Conservation (phyloP, 2,329 filamentous ascomycete genomes). For the Zarea fungicola region DNA sequence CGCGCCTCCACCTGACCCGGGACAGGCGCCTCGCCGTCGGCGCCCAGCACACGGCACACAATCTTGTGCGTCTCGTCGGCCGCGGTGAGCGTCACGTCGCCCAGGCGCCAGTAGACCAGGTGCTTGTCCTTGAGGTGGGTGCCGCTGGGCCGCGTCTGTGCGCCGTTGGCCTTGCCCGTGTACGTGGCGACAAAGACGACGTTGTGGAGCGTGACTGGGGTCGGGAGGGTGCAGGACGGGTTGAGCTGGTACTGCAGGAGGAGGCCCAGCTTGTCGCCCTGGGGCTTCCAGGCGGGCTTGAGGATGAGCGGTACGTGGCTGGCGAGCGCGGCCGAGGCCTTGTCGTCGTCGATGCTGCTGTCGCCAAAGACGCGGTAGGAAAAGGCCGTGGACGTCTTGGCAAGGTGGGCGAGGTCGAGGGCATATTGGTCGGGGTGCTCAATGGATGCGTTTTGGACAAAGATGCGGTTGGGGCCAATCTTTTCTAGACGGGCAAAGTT, state of each 20-base stretch:
- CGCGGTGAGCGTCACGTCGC: constrained; percentile 63
- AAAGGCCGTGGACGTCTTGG: constrained; percentile 75
- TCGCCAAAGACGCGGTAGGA: constrained; percentile 85
- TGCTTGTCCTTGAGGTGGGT: constrained; percentile 73
- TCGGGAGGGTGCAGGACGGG: constrained; percentile 50
- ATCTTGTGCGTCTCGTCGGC: constrained; percentile 67
- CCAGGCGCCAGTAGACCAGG: constrained; percentile 74
- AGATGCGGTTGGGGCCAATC: constrained; percentile 88
- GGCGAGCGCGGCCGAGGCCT: constrained; percentile 34
- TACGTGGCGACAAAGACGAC: constrained; percentile 69
- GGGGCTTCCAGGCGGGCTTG: constrained; percentile 74
- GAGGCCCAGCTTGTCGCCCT: constrained; percentile 79
- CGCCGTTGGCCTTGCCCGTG: constrained; percentile 61
- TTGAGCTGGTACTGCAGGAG: constrained; percentile 83
- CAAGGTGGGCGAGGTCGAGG: constrained; percentile 66
- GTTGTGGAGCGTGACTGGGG: constrained; percentile 55
- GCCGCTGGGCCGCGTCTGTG: constrained; percentile 74
- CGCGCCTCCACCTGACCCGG: constrained; percentile 75
- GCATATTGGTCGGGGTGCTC: constrained; percentile 74
- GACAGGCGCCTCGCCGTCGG: constrained; percentile 63
- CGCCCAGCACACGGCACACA: constrained; percentile 72
- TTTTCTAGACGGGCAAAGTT: constrained; percentile 86
- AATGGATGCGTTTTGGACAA: constrained; percentile 63
- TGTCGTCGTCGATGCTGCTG: no score
- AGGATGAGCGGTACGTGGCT: constrained; percentile 68